phyloP scores from a whole-genome alignment of 495 filamentous ascomycete genomes.

The Cercophora samala region DNA sequence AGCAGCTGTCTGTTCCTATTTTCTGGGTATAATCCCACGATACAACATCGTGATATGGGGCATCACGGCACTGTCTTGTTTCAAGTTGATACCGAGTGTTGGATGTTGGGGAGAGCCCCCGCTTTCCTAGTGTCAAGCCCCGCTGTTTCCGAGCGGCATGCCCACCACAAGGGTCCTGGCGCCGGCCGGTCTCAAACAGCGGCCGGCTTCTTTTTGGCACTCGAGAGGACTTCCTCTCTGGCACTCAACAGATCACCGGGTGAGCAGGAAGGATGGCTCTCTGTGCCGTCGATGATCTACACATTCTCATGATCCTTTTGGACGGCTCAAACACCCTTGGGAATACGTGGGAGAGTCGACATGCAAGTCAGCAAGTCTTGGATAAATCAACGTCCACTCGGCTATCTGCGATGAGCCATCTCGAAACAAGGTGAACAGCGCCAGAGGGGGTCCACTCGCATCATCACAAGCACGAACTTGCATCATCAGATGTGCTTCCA shows the following conservation, averaged over 20 bases:
- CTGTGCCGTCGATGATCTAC: constrained; percentile 2
- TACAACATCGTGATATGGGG: neutral
- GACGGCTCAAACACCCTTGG: neutral
- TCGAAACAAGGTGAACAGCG: constrained; percentile 21
- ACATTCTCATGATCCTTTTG: neutral
- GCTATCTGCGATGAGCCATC: constrained; percentile 15
- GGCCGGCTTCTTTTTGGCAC: constrained; percentile 2
- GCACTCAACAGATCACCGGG: neutral
- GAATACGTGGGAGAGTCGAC: neutral
- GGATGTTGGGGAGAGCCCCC: neutral
- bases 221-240: neutral
- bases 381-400: constrained; percentile 17
- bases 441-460: constrained; percentile 11
- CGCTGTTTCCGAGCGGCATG: neutral
- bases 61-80: neutral
- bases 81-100: neutral
- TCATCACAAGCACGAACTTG: constrained; percentile 13
- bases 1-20: neutral
- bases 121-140: neutral
- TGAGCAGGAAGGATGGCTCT: neutral
- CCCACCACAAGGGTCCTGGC: neutral
- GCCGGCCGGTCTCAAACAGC: constrained; percentile 1
- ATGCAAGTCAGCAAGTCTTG: constrained; percentile 8
- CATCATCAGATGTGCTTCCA: constrained; percentile 20
- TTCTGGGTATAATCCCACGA: neutral